These are phyloP conservation scores for Gilbertella persicaria DNA, from an alignment of 371 early-diverging fungal species.

Conservation along the genomic window DNA sequence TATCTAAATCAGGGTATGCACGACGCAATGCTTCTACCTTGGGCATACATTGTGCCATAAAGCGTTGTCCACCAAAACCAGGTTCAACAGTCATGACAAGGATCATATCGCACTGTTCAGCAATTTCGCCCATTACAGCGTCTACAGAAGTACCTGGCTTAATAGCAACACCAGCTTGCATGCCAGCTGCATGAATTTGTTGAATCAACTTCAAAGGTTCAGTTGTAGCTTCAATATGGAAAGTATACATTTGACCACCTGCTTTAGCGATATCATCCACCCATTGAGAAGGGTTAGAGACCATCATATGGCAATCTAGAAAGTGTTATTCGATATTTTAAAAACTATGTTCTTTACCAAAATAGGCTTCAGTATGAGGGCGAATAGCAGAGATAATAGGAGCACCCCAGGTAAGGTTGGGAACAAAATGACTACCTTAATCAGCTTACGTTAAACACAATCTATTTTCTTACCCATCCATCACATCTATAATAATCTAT, in stretches of 20 bases:
- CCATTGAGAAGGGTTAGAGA: slow-evolving; percentile 92
- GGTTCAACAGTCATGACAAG: slow-evolving; percentile 99
- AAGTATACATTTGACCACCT: slow-evolving; percentile 90
- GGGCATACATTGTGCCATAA: slow-evolving; percentile 85
- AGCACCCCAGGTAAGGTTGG: slow-evolving; percentile 96
- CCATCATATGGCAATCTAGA: slow-evolving; percentile 97
- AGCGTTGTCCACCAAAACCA: slow-evolving; percentile 96
- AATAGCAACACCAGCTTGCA: slow-evolving; percentile 94
- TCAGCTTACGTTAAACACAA: no score
- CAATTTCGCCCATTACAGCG: slow-evolving; percentile 64
- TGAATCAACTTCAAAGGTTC: slow-evolving; percentile 78
- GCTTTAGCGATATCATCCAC: slow-evolving; percentile 92
- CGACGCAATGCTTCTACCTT: slow-evolving; percentile 78
- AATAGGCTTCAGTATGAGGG: slow-evolving; percentile 87
- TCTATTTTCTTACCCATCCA: slow-evolving; percentile 88
- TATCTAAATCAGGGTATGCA: slow-evolving; percentile 85
- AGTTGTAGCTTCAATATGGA: slow-evolving; percentile 93
- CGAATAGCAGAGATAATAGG: slow-evolving; percentile 89
- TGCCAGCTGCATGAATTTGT: slow-evolving; percentile 78
- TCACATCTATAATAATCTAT: slow-evolving; percentile 59
- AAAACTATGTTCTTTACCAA: slow-evolving; percentile 56
- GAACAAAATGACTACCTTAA: slow-evolving; percentile 90
- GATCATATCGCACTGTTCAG: slow-evolving; percentile 83
- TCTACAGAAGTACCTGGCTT: slow-evolving; percentile 92
- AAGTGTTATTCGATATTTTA: slow-evolving; percentile 1